Evolutionary conservation across 257 asterid species (phyloP).

Genomic region (Ballota nigra): DNA sequence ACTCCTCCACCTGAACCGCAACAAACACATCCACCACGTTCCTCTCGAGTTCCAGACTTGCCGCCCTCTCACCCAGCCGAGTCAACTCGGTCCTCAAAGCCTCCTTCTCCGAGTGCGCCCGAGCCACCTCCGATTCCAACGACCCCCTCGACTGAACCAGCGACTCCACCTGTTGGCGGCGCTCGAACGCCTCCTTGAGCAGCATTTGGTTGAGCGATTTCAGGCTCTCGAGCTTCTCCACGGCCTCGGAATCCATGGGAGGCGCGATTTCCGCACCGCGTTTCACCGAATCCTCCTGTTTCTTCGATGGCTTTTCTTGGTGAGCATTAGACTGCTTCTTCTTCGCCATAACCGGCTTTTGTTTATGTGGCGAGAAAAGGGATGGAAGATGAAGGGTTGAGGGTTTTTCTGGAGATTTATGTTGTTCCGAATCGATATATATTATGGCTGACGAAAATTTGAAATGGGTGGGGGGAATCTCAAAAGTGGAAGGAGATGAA

Average conservation of each 20-base stretch:
- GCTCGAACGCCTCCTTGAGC: conserved; percentile 59
- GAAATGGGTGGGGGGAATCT: conserved; percentile 1
- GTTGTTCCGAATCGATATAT: not conserved
- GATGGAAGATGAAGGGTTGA: conserved; percentile 38
- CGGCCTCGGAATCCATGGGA: conserved; percentile 41
- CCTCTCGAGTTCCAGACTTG: conserved; percentile 55
- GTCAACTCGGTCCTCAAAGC: conserved; percentile 42
- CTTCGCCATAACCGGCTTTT: conserved; percentile 43
- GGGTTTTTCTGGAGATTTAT: conserved; percentile 21
- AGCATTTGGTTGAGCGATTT: conserved; percentile 64
- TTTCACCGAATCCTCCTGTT: conserved; percentile 27
- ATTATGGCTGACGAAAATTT: conserved; percentile 24
- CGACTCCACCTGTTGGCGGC: conserved; percentile 65
- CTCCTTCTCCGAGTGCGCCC: conserved; percentile 47
- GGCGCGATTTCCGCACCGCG: conserved; percentile 11
- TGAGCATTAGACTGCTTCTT: conserved; percentile 40
- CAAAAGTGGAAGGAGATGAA: conserved; percentile 12
- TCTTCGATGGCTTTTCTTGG: conserved; percentile 17
- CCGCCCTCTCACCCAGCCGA: conserved; percentile 42
- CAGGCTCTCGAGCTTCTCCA: conserved; percentile 51
- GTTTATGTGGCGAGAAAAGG: conserved; percentile 18
- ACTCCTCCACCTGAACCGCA: conserved; percentile 46
- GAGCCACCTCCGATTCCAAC: conserved; percentile 50
- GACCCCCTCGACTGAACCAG: conserved; percentile 40
- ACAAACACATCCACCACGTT: conserved; percentile 47